Percentiles rank a stretch among this genome's conserved stretches.
These are phyloP conservation scores for Lodderomyces oxycetoniae DNA, from an alignment of 1,139 yeast genomes.

Conservation along the genomic window DNA sequence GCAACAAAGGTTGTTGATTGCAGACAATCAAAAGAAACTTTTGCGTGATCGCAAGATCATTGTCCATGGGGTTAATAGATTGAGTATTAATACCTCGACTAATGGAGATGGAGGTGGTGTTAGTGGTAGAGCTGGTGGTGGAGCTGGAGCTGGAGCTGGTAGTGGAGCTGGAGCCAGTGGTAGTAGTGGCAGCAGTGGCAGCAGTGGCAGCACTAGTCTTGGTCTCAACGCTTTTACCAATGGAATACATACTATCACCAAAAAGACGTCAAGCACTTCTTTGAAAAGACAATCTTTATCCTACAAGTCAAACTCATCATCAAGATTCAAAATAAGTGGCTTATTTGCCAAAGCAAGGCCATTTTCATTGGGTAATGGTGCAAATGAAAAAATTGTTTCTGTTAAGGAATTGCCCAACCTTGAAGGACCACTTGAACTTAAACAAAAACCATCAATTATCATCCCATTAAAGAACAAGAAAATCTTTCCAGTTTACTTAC, in stretches of 20 bases:
- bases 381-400: slow-evolving; percentile 46
- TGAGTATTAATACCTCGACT: not conserved
- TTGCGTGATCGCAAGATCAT: slow-evolving; percentile 15
- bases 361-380: slow-evolving; percentile 24
- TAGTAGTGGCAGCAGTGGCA: not conserved
- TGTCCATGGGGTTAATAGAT: slow-evolving; percentile 1
- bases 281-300: slow-evolving; percentile 40
- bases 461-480: slow-evolving; percentile 51
- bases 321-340: slow-evolving; percentile 44
- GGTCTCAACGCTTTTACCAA: not conserved
- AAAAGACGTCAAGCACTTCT: slow-evolving; percentile 31
- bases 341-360: slow-evolving; percentile 38
- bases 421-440: slow-evolving; percentile 33
- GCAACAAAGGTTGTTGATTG: slow-evolving; percentile 31
- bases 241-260: not conserved
- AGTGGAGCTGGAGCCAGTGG: no score
- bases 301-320: slow-evolving; percentile 35
- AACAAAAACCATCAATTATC: slow-evolving; percentile 53
- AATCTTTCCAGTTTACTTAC: slow-evolving; percentile 51
- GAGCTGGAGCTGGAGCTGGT: no score
- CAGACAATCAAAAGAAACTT: slow-evolving; percentile 35
- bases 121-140: no score
- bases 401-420: slow-evolving; percentile 60
- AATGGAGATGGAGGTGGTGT: not conserved
- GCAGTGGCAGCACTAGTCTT: not conserved